Evolutionary conservation across 352 stramenopile genomes (phyloP).

Genomic region (Phytophthora fragariaefolia): DNA sequence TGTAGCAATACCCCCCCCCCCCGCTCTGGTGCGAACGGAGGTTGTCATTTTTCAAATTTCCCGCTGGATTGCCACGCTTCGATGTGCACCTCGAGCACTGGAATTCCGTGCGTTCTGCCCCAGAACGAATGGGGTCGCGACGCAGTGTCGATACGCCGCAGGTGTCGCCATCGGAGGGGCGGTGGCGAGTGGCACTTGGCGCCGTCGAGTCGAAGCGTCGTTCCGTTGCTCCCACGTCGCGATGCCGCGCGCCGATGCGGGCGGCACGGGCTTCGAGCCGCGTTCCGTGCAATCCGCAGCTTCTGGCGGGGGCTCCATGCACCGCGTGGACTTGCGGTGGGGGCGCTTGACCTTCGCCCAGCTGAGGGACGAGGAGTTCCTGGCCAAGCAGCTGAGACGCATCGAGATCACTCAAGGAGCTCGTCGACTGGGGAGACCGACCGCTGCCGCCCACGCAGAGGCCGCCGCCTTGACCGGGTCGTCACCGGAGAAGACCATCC

Average conservation of each 20-base stretch:
- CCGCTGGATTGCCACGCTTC: conserved; percentile 22
- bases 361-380: conserved; percentile 70
- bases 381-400: conserved; percentile 68
- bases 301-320: conserved; percentile 1
- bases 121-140: conserved; percentile 11
- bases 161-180: conserved; percentile 5
- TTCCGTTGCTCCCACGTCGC: no score
- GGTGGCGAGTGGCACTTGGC: not conserved
- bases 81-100: conserved; percentile 8
- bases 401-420: conserved; percentile 56
- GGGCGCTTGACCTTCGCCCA: conserved; percentile 66
- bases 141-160: not conserved
- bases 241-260: conserved; percentile 27
- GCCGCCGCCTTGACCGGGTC: not conserved
- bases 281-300: conserved; percentile 8
- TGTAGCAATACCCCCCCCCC: no score
- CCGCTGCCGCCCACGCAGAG: not conserved
- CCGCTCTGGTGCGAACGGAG: conserved; percentile 12
- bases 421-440: conserved; percentile 17
- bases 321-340: conserved; percentile 70
- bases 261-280: conserved; percentile 37
- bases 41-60: conserved; percentile 14
- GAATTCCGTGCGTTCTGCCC: conserved; percentile 18
- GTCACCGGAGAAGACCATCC: conserved; percentile 29
- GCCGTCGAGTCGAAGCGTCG: conserved; percentile 21